Conservation (phyloP, 169 alveolate species). For the Cryptosporidium tyzzeri region DNA sequence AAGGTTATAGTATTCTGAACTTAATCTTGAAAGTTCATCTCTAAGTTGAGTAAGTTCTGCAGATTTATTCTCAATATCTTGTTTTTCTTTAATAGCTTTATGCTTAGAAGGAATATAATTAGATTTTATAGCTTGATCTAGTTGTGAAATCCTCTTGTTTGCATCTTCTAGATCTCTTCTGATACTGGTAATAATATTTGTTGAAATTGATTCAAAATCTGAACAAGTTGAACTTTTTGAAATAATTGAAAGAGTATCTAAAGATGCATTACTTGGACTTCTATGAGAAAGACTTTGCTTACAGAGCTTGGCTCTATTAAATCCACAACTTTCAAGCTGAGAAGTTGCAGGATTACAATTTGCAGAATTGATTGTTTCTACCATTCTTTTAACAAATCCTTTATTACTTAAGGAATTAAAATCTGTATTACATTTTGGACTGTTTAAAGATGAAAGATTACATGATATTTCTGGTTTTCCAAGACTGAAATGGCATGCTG, state of each 20-base stretch:
- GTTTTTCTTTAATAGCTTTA: not conserved
- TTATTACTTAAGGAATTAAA: not conserved
- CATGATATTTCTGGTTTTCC: conserved; percentile 2
- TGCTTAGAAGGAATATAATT: conserved; percentile 9
- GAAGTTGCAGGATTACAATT: not conserved
- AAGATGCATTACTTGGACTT: conserved; percentile 33
- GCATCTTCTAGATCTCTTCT: conserved; percentile 57
- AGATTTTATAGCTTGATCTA: conserved; percentile 18
- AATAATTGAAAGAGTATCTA: conserved; percentile 28
- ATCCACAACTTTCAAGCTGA: not conserved
- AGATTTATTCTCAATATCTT: conserved; percentile 4
- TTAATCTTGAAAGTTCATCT: conserved; percentile 29
- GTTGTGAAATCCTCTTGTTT: conserved; percentile 56
- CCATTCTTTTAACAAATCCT: conserved; percentile 56
- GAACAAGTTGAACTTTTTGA: conserved; percentile 7
- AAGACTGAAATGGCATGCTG: conserved; percentile 22
- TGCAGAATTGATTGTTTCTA: conserved; percentile 11
- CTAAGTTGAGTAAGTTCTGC: conserved; percentile 19
- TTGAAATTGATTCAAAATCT: conserved; percentile 41
- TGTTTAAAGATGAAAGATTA: not conserved
- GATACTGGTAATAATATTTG: conserved; percentile 4
- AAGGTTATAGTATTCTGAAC: conserved; percentile 28
- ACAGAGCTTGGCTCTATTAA: conserved; percentile 21
- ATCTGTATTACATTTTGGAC: not conserved
- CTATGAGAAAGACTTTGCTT: not conserved